These are phyloP conservation scores for Eucalyptus guilfoylei DNA, from an alignment of 345 rosid species.

Conservation along the genomic window DNA sequence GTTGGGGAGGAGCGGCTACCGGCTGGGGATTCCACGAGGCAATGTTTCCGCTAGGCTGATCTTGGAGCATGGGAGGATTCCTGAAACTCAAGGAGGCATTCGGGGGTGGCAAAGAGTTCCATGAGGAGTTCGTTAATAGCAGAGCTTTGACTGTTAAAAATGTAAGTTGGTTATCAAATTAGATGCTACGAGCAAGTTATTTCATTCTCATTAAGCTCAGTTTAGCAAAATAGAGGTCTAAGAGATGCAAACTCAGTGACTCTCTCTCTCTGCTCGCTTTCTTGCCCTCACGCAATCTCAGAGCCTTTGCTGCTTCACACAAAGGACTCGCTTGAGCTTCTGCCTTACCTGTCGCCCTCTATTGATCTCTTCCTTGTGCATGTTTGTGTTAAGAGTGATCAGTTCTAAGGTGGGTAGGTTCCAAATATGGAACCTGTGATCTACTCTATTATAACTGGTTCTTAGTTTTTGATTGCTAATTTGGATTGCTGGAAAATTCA, in stretches of 20 bases:
- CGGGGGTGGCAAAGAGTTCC: constrained; percentile 61
- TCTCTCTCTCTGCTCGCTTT: no score
- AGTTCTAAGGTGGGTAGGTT: no score
- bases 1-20: constrained; percentile 7
- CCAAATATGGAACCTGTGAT: no score
- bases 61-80: constrained; percentile 70
- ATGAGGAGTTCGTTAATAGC: constrained; percentile 54
- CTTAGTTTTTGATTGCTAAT: no score
- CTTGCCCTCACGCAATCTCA: no score
- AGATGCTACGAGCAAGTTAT: not conserved
- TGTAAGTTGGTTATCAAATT: constrained; percentile 20
- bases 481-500: not conserved
- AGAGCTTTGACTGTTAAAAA: constrained; percentile 50
- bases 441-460: no score
- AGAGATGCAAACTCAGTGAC: not conserved
- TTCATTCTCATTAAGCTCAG: not conserved
- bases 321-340: not conserved
- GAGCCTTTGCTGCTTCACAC: no score
- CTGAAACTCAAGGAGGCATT: constrained; percentile 65
- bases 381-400: no score
- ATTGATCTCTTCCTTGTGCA: not conserved
- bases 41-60: constrained; percentile 74
- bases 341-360: not conserved
- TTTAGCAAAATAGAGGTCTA: not conserved
- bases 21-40: constrained; percentile 55